A percentile compares a stretch with the other conserved stretches of the same genome.
These are phyloP conservation scores for Malania oleifera DNA, from an alignment of 164 flowering plant genomes.

Conservation along the genomic window DNA sequence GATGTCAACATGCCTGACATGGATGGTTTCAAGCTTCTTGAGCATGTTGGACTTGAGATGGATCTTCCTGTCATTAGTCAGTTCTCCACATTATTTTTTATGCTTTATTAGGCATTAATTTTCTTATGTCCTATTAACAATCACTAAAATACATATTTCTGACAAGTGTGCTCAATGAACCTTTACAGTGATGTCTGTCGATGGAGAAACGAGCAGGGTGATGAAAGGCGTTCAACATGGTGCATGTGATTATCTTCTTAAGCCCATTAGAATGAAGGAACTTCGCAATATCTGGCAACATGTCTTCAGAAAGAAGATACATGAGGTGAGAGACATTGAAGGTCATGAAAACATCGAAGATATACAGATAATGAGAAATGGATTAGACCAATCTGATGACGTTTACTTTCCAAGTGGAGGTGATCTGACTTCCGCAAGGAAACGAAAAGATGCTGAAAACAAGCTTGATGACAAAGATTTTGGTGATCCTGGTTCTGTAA, in stretches of 20 bases:
- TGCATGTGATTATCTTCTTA: conserved; percentile 95
- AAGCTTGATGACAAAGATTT: conserved; percentile 57
- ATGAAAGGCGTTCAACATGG: conserved; percentile 99
- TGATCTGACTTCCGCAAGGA: conserved; percentile 46
- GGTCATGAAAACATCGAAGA: conserved; percentile 52
- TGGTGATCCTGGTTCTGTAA: conserved; percentile 45
- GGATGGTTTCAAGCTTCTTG: conserved; percentile 97
- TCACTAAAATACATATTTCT: background rate
- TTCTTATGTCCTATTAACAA: background rate
- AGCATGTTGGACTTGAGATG: conserved; percentile 96
- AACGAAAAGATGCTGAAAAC: conserved; percentile 63
- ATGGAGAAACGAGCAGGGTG: conserved; percentile 94
- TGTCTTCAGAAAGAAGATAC: conserved; percentile 78
- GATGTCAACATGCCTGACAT: conserved; percentile 99
- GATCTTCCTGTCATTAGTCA: conserved; percentile 96
- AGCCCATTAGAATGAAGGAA: conserved; percentile 97
- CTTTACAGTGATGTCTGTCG: conserved; percentile 95
- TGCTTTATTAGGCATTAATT: background rate
- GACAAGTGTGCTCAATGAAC: conserved; percentile 10
- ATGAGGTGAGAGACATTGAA: conserved; percentile 72
- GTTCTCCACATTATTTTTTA: conserved; percentile 21
- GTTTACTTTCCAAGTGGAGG: conserved; percentile 33
- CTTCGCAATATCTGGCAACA: conserved; percentile 97
- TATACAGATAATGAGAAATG: conserved; percentile 33
- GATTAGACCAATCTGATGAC: conserved; percentile 43